Percentiles rank a stretch among this genome's conserved stretches.
Conservation (phyloP, 495 filamentous ascomycete species). For the Penicillium canariense region DNA sequence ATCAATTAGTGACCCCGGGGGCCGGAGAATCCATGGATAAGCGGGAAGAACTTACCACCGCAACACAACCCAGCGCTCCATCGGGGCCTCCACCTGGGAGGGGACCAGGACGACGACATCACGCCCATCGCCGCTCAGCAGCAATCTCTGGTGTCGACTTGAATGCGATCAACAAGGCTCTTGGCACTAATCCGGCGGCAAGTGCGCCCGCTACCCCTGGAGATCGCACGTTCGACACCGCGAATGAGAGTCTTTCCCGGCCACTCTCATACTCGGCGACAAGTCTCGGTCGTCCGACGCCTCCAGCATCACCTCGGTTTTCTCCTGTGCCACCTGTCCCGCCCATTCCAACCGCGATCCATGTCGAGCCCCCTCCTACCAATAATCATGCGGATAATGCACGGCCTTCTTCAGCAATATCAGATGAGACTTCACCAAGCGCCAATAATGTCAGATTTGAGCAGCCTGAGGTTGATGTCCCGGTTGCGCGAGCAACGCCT, state of each 20-base stretch:
- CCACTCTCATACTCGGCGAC: constrained; percentile 40
- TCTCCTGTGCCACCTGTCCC: constrained; percentile 26
- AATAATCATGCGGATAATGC: constrained; percentile 64
- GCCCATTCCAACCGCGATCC: constrained; percentile 21
- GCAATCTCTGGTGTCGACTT: constrained; percentile 85
- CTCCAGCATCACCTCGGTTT: constrained; percentile 39
- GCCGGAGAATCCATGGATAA: constrained; percentile 64
- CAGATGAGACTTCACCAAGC: constrained; percentile 70
- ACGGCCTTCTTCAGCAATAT: constrained; percentile 69
- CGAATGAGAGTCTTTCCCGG: constrained; percentile 29
- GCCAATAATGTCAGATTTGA: constrained; percentile 50
- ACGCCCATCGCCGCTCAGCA: constrained; percentile 82
- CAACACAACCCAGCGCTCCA: constrained; percentile 48
- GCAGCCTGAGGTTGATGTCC: constrained; percentile 49
- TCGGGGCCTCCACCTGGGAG: constrained; percentile 43
- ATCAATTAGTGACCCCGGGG: constrained; percentile 57
- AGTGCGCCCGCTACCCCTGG: constrained; percentile 72
- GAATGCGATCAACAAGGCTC: constrained; percentile 63
- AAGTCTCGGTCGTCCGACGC: constrained; percentile 30
- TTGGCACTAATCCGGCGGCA: constrained; percentile 45
- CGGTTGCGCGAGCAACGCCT: constrained; percentile 63
- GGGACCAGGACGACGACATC: constrained; percentile 59
- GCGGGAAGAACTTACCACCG: constrained; percentile 48
- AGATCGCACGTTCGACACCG: constrained; percentile 32
- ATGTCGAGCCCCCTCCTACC: constrained; percentile 42